A percentile compares a stretch with the other conserved stretches of the same genome.
Evolutionary conservation across 306 rosid genomes (phyloP).

Genomic region (Corylus heterophylla): DNA sequence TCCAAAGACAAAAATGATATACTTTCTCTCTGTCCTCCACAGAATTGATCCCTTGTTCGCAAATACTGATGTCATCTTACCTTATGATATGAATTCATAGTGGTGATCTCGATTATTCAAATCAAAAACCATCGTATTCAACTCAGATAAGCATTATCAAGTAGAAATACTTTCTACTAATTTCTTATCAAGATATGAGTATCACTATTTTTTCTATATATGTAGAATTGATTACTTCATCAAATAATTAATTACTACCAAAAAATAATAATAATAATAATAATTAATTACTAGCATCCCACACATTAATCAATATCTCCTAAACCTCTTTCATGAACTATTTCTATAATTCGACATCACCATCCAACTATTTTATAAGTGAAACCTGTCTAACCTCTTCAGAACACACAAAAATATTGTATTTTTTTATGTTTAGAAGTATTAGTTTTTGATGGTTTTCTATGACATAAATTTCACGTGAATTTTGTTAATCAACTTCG

Average conservation of each 20-base stretch:
- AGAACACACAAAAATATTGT: no score
- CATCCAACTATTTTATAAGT: neutral
- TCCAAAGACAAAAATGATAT: neutral
- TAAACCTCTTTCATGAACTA: neutral
- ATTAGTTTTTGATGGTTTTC: no score
- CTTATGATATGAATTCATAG: neutral
- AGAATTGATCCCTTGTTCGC: neutral
- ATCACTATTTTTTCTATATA: no score
- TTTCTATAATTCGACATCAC: neutral
- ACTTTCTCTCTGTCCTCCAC: neutral
- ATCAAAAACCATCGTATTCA: neutral
- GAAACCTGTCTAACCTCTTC: no score
- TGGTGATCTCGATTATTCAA: neutral
- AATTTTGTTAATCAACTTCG: neutral
- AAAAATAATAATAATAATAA: no score
- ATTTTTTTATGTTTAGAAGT: no score
- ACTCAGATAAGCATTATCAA: neutral
- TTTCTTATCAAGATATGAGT: neutral
- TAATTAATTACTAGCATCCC: neutral
- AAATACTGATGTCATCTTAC: neutral
- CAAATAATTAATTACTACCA: neutral
- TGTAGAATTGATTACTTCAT: neutral
- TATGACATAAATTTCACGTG: neutral
- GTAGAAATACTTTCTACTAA: neutral
- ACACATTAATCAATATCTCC: neutral